Percentiles rank a stretch among this genome's conserved stretches.
Conservation (phyloP, 2,329 filamentous ascomycete species). For the Botrytis pseudocinerea region DNA sequence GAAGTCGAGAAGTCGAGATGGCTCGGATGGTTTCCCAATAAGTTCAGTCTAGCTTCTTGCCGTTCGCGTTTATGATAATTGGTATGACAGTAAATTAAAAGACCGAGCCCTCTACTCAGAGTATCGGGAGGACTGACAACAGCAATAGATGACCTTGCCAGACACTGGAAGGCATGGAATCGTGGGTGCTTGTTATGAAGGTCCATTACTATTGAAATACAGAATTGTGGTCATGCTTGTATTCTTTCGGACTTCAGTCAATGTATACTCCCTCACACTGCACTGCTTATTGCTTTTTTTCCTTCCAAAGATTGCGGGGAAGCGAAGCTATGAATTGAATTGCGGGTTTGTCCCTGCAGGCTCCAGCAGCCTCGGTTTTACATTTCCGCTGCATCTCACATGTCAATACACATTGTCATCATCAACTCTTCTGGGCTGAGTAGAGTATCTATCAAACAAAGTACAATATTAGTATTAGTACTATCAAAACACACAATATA, state of each 20-base stretch:
- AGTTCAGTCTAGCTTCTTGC: background rate
- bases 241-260: background rate
- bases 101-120: background rate
- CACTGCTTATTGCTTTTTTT: background rate
- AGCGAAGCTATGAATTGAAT: slow-evolving; percentile 18
- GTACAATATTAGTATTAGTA: background rate
- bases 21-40: background rate
- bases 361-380: slow-evolving; percentile 22
- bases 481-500: background rate
- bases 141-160: background rate
- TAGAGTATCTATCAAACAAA: background rate
- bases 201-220: background rate
- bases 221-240: background rate
- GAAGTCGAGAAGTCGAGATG: background rate
- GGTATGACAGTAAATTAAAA: background rate
- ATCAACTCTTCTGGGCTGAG: background rate
- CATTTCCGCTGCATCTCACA: slow-evolving; percentile 14
- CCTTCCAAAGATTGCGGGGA: slow-evolving; percentile 20
- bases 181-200: background rate
- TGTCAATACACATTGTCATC: slow-evolving; percentile 4
- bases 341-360: slow-evolving; percentile 18
- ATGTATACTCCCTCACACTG: background rate
- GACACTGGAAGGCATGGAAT: background rate
- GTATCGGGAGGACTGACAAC: background rate
- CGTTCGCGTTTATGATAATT: background rate